Conservation (phyloP, 23 red algal species). For the Rhodosorus marinus region DNA sequence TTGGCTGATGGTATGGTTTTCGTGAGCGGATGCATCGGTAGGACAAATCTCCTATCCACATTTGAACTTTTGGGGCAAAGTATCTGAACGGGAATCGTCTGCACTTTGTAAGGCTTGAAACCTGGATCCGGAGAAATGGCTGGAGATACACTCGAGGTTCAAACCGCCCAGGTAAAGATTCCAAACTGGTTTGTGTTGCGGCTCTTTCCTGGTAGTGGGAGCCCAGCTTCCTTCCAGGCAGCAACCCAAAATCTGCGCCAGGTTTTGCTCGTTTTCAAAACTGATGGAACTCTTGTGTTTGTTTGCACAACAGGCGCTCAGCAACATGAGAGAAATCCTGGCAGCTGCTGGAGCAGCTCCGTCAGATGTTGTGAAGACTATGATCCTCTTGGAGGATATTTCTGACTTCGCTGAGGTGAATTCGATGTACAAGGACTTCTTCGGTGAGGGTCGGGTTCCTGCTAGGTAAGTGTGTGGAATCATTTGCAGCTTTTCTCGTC, state of each 20-base stretch:
- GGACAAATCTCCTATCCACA: too few relatives aligned
- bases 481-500: too few relatives aligned
- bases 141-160: conserved; percentile 32
- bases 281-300: not conserved
- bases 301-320: too few relatives aligned
- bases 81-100: too few relatives aligned
- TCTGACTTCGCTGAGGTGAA: conserved; percentile 83
- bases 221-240: too few relatives aligned
- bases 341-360: conserved; percentile 23
- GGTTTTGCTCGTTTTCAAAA: not conserved
- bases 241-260: not conserved
- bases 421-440: conserved; percentile 42
- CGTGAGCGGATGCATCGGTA: conserved; percentile 93
- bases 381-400: conserved; percentile 74
- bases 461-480: too few relatives aligned
- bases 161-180: conserved; percentile 78
- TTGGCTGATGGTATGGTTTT: conserved; percentile 55
- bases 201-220: too few relatives aligned
- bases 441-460: conserved; percentile 32
- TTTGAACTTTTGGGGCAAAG: too few relatives aligned
- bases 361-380: conserved; percentile 49
- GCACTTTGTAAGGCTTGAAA: too few relatives aligned
- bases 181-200: too few relatives aligned
- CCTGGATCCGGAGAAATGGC: conserved; percentile 35
- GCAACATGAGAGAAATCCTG: conserved; percentile 69